Evolutionary conservation across 164 flowering plant genomes (phyloP).

Genomic region (Vitis cinerea): DNA sequence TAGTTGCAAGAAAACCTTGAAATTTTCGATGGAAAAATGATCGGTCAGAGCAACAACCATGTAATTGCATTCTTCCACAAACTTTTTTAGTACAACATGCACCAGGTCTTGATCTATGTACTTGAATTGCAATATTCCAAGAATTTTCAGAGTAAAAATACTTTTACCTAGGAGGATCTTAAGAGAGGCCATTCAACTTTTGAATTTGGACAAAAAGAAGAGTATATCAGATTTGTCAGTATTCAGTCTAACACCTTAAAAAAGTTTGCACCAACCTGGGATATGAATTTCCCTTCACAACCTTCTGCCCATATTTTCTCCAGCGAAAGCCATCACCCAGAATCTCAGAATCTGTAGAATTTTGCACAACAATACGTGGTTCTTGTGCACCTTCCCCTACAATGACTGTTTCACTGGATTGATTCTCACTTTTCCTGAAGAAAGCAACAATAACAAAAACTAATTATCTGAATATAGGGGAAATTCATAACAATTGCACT

Average conservation of each 20-base stretch:
- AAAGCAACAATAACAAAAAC: neutral
- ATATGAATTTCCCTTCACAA: constrained; percentile 89
- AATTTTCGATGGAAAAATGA: too few species aligned
- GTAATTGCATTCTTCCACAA: too few species aligned
- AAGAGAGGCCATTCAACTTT: too few species aligned
- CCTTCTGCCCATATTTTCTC: constrained; percentile 99
- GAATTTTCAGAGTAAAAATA: too few species aligned
- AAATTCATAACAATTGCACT: too few species aligned
- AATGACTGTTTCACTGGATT: constrained; percentile 36
- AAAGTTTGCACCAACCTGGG: constrained; percentile 62
- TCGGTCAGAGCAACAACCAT: too few species aligned
- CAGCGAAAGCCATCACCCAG: constrained; percentile 87
- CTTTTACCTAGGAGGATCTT: too few species aligned
- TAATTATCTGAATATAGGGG: too few species aligned
- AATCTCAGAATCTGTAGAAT: constrained; percentile 55
- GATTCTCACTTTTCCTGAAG: constrained; percentile 55
- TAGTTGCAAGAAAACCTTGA: too few species aligned
- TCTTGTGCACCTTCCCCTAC: constrained; percentile 38
- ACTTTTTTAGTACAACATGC: too few species aligned
- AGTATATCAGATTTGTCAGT: neutral
- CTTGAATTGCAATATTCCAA: too few species aligned
- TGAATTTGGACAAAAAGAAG: neutral
- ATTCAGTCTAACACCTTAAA: neutral
- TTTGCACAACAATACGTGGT: constrained; percentile 44
- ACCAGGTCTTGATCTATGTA: too few species aligned